Conservation (phyloP, 139 green algal species). For the Zygnema cylindricum region DNA sequence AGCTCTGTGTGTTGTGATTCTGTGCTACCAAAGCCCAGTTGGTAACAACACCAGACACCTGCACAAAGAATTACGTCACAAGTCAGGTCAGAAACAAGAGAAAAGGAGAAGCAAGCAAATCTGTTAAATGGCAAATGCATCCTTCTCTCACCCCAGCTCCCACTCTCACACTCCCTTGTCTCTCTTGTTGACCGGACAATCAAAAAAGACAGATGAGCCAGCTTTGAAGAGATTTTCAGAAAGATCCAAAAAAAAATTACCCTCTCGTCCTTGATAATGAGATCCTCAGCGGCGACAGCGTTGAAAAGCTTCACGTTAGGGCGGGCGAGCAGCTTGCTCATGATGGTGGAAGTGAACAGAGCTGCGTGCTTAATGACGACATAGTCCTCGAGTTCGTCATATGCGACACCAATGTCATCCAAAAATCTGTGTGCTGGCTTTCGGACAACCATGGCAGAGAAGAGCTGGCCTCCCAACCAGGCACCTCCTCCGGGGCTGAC, state of each 20-base stretch:
- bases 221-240: no score
- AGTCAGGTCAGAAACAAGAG: no score
- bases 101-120: not conserved
- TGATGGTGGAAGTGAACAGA: slow-evolving; percentile 92
- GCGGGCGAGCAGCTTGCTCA: slow-evolving; percentile 85
- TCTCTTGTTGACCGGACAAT: no score
- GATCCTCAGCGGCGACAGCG: slow-evolving; percentile 76
- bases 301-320: slow-evolving; percentile 99
- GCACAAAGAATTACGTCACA: slow-evolving; percentile 18
- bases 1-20: slow-evolving; percentile 94
- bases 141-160: no score
- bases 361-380: slow-evolving; percentile 96
- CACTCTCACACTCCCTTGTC: no score
- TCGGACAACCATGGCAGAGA: slow-evolving; percentile 91
- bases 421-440: slow-evolving; percentile 93
- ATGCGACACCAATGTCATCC: slow-evolving; percentile 81
- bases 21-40: slow-evolving; percentile 98
- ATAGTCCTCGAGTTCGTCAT: slow-evolving; percentile 89
- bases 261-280: slow-evolving; percentile 70
- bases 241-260: no score
- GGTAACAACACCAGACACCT: slow-evolving; percentile 89
- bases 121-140: not conserved
- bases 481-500: slow-evolving; percentile 74
- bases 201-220: no score
- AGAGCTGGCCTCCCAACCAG: slow-evolving; percentile 96